Conservation (phyloP, 2,329 filamentous ascomycete species). For the Ophiocordyceps unilateralis region DNA sequence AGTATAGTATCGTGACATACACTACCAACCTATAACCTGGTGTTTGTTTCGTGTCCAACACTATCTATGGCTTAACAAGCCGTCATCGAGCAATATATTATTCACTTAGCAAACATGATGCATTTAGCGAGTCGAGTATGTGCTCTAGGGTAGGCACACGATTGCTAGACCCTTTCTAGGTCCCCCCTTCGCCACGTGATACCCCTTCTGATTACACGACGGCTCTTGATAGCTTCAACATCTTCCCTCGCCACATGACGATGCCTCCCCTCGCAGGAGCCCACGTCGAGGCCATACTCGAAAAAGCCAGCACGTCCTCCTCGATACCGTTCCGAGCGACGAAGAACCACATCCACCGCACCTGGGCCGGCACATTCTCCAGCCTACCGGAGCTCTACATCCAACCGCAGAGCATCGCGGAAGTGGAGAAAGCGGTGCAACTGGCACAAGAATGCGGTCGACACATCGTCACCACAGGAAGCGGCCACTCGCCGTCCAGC, state of each 20-base stretch:
- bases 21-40: no score
- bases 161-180: background rate
- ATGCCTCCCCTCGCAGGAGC: slow-evolving; percentile 20
- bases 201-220: background rate
- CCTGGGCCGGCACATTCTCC: slow-evolving; percentile 88
- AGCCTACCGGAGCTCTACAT: slow-evolving; percentile 83
- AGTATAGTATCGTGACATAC: no score
- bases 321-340: slow-evolving; percentile 66
- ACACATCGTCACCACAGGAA: slow-evolving; percentile 73
- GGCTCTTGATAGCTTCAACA: no score
- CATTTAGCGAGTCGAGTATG: no score
- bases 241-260: background rate
- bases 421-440: slow-evolving; percentile 69
- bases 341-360: slow-evolving; percentile 61
- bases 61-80: no score
- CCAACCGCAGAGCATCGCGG: slow-evolving; percentile 58
- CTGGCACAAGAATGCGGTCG: slow-evolving; percentile 68
- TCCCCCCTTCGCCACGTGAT: no score
- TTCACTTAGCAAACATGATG: no score
- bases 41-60: no score
- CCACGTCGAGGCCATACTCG: no score
- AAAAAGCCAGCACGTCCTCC: slow-evolving; percentile 12
- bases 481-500: slow-evolving; percentile 80
- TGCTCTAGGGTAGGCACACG: background rate
- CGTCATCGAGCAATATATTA: no score